These are phyloP conservation scores for Phytophthora citrophthora DNA, from an alignment of 352 stramenopile genomes.

Conservation along the genomic window DNA sequence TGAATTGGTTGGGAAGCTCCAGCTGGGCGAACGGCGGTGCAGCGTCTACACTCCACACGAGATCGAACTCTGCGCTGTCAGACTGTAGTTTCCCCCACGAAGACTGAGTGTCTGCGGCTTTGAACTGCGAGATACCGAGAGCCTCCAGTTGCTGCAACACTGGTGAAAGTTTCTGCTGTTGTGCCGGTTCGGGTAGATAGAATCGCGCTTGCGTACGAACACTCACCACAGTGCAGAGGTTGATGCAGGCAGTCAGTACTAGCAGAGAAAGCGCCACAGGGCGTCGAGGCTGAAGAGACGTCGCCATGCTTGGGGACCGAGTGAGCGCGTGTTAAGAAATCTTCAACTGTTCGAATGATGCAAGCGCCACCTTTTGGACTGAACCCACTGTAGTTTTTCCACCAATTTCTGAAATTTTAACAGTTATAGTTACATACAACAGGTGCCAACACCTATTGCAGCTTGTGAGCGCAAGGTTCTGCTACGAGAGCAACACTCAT, in stretches of 20 bases:
- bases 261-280: slow-evolving; percentile 25
- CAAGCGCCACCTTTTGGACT: neutral
- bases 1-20: slow-evolving; percentile 49
- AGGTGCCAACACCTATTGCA: too few species aligned
- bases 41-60: slow-evolving; percentile 63
- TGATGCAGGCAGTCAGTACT: slow-evolving; percentile 6
- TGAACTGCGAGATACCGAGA: slow-evolving; percentile 62
- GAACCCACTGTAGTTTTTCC: slow-evolving; percentile 10
- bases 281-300: neutral
- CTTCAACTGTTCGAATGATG: slow-evolving; percentile 21
- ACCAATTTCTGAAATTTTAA: slow-evolving; percentile 10
- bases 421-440: neutral
- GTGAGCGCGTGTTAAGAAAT: slow-evolving; percentile 5
- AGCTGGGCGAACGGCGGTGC: slow-evolving; percentile 45
- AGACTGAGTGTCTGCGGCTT: slow-evolving; percentile 31
- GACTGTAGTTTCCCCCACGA: slow-evolving; percentile 51
- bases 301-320: slow-evolving; percentile 5
- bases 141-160: slow-evolving; percentile 57
- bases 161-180: slow-evolving; percentile 41
- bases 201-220: slow-evolving; percentile 45
- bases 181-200: slow-evolving; percentile 54
- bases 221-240: neutral
- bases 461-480: too few species aligned
- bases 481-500: neutral
- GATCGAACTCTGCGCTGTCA: slow-evolving; percentile 60